Evolutionary conservation across 108 stramenopile genomes (phyloP).

Genomic region (Pseudonitzschia multiseries): DNA sequence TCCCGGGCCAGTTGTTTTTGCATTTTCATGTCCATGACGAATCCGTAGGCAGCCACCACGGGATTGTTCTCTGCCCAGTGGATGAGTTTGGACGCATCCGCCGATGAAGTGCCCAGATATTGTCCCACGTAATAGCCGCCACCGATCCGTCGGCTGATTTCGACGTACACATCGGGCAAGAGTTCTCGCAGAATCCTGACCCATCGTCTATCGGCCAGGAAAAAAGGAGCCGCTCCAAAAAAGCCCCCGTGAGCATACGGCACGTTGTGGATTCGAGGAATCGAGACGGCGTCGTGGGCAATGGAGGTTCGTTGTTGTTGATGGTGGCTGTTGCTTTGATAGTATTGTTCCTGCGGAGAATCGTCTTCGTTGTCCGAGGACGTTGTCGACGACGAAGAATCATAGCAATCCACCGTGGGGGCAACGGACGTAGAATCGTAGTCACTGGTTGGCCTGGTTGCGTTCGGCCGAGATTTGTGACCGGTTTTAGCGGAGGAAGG

Average conservation of each 20-base stretch:
- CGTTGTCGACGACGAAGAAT: neutral
- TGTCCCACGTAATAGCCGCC: neutral
- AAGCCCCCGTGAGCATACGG: constrained; percentile 88
- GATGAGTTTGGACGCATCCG: constrained; percentile 63
- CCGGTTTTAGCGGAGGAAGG: neutral
- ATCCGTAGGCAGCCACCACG: constrained; percentile 86
- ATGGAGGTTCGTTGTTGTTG: constrained; percentile 18
- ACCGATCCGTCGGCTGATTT: constrained; percentile 69
- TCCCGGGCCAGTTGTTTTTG: neutral
- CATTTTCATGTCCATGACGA: constrained; percentile 58
- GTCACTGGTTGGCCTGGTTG: neutral
- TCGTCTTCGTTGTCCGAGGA: neutral
- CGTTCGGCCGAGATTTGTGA: neutral
- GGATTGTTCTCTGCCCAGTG: constrained; percentile 94
- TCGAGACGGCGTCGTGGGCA: constrained; percentile 67
- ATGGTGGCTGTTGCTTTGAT: neutral
- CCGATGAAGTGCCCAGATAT: neutral
- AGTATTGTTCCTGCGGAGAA: neutral
- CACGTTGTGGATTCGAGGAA: constrained; percentile 58
- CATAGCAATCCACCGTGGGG: constrained; percentile 4
- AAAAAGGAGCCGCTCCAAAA: constrained; percentile 87
- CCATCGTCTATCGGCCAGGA: constrained; percentile 81
- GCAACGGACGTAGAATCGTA: neutral
- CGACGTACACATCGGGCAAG: constrained; percentile 88
- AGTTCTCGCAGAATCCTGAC: constrained; percentile 65